Evolutionary conservation across 306 rosid species (phyloP), one percentile per base, ranked within the genome.

Genomic region (Trifolium dubium): DNA sequence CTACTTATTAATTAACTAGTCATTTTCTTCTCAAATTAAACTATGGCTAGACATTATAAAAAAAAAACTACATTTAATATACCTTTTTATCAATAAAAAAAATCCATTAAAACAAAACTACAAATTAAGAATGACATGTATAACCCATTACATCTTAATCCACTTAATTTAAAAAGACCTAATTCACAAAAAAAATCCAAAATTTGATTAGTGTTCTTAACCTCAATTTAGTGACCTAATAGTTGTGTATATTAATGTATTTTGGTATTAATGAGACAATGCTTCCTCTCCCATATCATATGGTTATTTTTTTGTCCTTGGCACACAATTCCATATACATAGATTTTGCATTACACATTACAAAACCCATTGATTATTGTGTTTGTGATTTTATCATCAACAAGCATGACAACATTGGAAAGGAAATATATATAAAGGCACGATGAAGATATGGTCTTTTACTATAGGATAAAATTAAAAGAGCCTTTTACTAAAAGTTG

Each of bases 401-500:
- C 23, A 23, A 23, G 23, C 23, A 23, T 23, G 23, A 23, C 40
- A 37, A 37, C 8, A 76, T 62, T 46, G 15, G 30, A 66, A 76
- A 75, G 73, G 30, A 66, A 71, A 39, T 15, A 72, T 14, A 31
- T 15, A 72, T 14, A 31, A 77, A 56, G 5, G 28, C 23, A 51
- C 31, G 34, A 19, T 49, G 50, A 37, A 68, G 29, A 49, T 40
- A 47, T 79, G 74, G 35, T 60, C 65, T 60, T 60, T 60, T 60
- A 35, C 54, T 29, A 64, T 32, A 32, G 61, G 66, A 51, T 68
- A 40, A 47, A 56, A 63, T 31, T 60, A 78, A 73, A 62, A 32
- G 77, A 54, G 72, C 69, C 68, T 73, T 77, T 77, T 41, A 3
- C 64, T 40, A 78, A 54, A 78, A 78, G 83, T 73, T 75, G 31